phyloP scores from a whole-genome alignment of 2,329 filamentous ascomycete genomes.

The Teratosphaeria zuluensis region DNA sequence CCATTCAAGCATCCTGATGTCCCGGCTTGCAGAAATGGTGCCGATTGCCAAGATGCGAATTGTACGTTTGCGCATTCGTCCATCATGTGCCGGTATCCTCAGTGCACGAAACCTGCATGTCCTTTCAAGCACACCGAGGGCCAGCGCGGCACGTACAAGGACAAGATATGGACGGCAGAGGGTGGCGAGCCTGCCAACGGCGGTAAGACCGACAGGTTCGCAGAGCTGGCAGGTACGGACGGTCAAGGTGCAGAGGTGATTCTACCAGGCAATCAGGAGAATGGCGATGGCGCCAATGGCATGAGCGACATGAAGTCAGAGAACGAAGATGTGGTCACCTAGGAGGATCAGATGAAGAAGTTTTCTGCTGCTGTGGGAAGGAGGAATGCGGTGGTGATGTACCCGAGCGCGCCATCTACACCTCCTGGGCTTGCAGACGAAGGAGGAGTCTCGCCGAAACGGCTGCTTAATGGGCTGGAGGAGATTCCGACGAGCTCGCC shows the following conservation, averaged over 20 bases:
- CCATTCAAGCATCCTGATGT: conserved; percentile 81
- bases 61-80: conserved; percentile 88
- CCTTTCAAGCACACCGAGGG: conserved; percentile 85
- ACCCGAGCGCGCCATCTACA: background rate
- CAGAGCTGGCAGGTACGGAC: conserved; percentile 14
- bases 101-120: conserved; percentile 82
- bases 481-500: background rate
- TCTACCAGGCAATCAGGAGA: conserved; percentile 16
- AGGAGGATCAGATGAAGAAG: background rate
- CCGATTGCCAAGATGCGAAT: conserved; percentile 67
- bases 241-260: conserved; percentile 25
- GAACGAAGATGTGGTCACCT: background rate
- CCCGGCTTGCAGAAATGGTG: conserved; percentile 83
- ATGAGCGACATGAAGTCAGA: background rate
- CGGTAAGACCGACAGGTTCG: conserved; percentile 18
- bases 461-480: background rate
- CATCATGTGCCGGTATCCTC: conserved; percentile 80
- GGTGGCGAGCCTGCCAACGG: conserved; percentile 11
- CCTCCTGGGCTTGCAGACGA: background rate
- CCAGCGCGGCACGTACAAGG: conserved; percentile 71
- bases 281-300: background rate
- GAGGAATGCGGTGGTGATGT: background rate
- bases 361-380: background rate
- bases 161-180: conserved; percentile 78
- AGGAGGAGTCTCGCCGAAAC: background rate